Percentiles rank a stretch among this genome's conserved stretches.
Evolutionary conservation across 345 rosid genomes (phyloP).

Genomic region (Eucalyptus regnans): DNA sequence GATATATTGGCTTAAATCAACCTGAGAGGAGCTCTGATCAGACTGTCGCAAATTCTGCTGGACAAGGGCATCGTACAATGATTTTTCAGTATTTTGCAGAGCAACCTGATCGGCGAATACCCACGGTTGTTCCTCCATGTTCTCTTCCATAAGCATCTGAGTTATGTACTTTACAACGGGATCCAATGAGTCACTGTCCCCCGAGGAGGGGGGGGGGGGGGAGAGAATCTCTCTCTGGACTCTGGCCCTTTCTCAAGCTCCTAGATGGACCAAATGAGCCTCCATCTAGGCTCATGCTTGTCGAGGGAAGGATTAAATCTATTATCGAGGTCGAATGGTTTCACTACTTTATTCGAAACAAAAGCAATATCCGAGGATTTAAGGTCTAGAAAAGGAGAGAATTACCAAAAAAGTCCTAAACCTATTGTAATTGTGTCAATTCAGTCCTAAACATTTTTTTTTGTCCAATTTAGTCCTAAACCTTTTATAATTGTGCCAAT

Average conservation of each 20-base stretch:
- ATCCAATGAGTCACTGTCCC: slow-evolving; percentile 33
- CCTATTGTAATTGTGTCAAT: too few relatives aligned
- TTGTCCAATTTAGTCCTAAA: too few relatives aligned
- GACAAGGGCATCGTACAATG: slow-evolving; percentile 40
- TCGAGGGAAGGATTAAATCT: not conserved
- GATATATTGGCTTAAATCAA: not conserved
- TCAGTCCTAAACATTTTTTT: too few relatives aligned
- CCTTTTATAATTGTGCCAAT: too few relatives aligned
- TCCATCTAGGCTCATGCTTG: not conserved
- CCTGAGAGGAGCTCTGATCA: not conserved
- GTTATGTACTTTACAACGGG: slow-evolving; percentile 45
- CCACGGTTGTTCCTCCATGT: slow-evolving; percentile 36
- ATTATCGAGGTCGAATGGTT: not conserved
- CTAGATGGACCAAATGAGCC: not conserved
- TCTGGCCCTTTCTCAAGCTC: not conserved
- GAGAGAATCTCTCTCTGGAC: not conserved
- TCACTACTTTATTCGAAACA: not conserved
- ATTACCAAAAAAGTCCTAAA: too few relatives aligned
- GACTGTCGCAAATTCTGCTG: slow-evolving; percentile 16
- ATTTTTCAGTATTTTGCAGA: slow-evolving; percentile 54
- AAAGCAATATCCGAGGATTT: not conserved
- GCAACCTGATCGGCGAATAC: slow-evolving; percentile 42
- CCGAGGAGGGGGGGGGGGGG: slow-evolving; percentile 16
- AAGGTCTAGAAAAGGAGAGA: too few relatives aligned
- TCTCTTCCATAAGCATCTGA: slow-evolving; percentile 72